Conservation (phyloP, 2,329 filamentous ascomycete genomes). For the Fusarium aywerte region DNA sequence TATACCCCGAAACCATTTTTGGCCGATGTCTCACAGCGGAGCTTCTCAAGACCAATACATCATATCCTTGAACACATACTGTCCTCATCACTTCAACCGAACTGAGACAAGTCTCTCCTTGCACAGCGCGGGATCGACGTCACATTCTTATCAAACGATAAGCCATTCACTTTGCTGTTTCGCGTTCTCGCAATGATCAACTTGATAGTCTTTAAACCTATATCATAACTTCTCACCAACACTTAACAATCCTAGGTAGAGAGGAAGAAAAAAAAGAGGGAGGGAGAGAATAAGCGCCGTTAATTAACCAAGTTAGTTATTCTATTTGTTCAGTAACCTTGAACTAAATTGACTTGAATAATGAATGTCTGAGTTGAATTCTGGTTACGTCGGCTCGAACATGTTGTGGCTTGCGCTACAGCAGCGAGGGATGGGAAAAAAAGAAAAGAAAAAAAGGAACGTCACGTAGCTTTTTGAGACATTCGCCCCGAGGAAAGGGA, state of each 20-base stretch:
- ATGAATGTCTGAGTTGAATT: not conserved
- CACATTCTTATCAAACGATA: not conserved
- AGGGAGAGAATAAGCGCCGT: slow-evolving; percentile 11
- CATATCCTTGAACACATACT: not conserved
- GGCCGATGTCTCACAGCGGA: slow-evolving; percentile 9
- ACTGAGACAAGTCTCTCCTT: slow-evolving; percentile 2
- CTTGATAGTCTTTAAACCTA: not conserved
- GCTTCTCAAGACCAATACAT: not conserved
- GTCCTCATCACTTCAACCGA: not conserved
- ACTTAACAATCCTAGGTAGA: not conserved
- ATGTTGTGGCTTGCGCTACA: slow-evolving; percentile 33
- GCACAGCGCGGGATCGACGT: not conserved
- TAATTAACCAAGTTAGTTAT: not conserved
- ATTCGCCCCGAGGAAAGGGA: slow-evolving; percentile 20
- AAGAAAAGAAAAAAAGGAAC: too few species aligned
- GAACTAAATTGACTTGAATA: not conserved
- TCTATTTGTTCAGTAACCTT: not conserved
- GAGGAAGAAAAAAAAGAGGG: too few species aligned
- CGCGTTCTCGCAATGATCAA: not conserved
- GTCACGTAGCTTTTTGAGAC: slow-evolving; percentile 27
- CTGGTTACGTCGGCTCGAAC: slow-evolving; percentile 22
- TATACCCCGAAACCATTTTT: not conserved
- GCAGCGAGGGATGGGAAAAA: slow-evolving; percentile 21
- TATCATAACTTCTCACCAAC: not conserved
- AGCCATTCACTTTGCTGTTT: slow-evolving; percentile 8